These are phyloP conservation scores for Claviceps fusiformis DNA, from an alignment of 2,329 filamentous ascomycete genomes.

Conservation along the genomic window DNA sequence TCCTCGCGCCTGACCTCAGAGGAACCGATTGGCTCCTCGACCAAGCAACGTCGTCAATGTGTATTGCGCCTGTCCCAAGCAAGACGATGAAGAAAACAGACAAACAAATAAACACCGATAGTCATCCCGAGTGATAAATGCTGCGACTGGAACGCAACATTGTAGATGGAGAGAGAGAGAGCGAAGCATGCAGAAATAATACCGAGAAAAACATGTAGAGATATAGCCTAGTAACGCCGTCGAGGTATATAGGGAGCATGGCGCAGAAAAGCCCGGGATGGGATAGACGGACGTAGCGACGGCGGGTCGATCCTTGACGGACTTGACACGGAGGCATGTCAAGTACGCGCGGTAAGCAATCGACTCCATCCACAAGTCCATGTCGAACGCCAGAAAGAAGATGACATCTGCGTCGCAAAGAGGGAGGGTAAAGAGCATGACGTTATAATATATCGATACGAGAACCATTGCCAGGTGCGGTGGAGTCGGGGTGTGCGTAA, in stretches of 20 bases:
- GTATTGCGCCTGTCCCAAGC: neutral
- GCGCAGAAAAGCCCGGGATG: too few relatives aligned
- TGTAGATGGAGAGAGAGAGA: too few relatives aligned
- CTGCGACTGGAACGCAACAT: neutral
- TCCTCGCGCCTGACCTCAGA: neutral
- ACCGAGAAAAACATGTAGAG: neutral
- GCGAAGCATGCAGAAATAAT: neutral
- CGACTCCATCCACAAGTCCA: neutral
- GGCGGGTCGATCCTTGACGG: neutral
- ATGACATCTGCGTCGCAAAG: neutral
- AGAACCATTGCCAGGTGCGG: neutral
- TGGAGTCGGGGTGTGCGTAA: neutral
- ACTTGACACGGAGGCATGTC: neutral
- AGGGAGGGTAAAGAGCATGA: neutral
- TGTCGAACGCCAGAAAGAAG: neutral
- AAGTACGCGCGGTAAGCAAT: neutral
- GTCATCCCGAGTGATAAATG: neutral
- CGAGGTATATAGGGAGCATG: neutral
- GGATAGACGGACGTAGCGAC: neutral
- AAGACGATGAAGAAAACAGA: neutral
- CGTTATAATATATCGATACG: neutral
- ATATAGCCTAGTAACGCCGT: neutral
- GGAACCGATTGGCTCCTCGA: too few relatives aligned
- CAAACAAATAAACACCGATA: neutral
- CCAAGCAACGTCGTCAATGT: neutral